Evolutionary conservation across 148 eudicot genomes (phyloP), one percentile per base, ranked within the genome.

Genomic region (Chenopodium formosanum): DNA sequence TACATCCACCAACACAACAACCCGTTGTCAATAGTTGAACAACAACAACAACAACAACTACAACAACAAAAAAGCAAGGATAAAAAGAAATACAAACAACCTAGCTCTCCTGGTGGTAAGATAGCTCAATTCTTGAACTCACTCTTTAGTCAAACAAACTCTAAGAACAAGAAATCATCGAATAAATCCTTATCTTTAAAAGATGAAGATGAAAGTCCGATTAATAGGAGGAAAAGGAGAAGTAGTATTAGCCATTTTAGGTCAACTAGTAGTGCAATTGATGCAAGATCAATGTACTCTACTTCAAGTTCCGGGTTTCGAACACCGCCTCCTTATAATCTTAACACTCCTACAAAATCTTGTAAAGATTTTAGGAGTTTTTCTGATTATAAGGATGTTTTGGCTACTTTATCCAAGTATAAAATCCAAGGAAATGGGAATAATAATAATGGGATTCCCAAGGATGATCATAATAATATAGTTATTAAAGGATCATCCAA

Each of bases 101-200:
- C 99, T 12, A 91, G 92, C 81, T 96, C 99, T 0, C 99, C 99
- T 9, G 97, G 99, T 8, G 99, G 95, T 3, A 91, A 84, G 72
- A 86, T 96, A 4, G 94, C 97, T 4, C 89, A 85, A 52, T 94
- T 96, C 86, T 84, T 96, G 77, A 92, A 90, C 86, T 87, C 97
- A 9, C 85, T 96, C 2, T 91, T 94, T 75, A 90, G 70, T 82
- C 99, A 91, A 86, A 80, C 91, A 40, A 67, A 82, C 68, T 89
- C 92, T 22, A 92, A 89, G 88, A 96, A 89, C 86, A 91, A 90
- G 79, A 91, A 88, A 50, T 73, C 86, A 50, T 75, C 86, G 17
- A 14, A 2, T 2, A 78, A 76, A 67, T 71, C 86, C 1, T 72
- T 8, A 0, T 46, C 75, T 2, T 52, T 79, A 78, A 89, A 88